Evolutionary conservation across 306 rosid species (phyloP).

Genomic region (Quercus alba): DNA sequence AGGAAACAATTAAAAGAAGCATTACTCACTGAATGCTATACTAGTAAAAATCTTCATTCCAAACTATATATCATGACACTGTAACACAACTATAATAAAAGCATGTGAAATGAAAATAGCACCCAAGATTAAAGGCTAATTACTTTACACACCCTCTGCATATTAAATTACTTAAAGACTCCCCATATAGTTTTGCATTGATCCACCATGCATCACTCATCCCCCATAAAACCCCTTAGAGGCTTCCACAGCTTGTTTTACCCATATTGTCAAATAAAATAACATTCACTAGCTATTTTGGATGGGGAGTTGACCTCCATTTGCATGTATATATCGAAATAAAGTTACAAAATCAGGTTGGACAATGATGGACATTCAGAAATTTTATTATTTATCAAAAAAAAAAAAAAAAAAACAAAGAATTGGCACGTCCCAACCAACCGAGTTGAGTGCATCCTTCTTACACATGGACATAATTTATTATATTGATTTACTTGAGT

Average conservation of each 20-base stretch:
- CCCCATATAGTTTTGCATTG: background rate
- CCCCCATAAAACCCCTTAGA: background rate
- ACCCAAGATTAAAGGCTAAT: background rate
- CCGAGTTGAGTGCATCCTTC: background rate
- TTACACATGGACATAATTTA: background rate
- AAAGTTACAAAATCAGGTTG: background rate
- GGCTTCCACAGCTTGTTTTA: background rate
- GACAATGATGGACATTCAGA: background rate
- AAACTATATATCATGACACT: background rate
- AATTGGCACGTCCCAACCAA: background rate
- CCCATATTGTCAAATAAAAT: background rate
- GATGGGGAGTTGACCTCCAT: background rate
- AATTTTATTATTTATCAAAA: no score
- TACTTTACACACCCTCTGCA: background rate
- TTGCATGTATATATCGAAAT: background rate
- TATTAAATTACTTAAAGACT: background rate
- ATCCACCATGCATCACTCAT: background rate
- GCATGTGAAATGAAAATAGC: background rate
- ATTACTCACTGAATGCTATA: background rate
- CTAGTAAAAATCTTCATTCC: background rate
- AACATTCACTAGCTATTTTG: background rate
- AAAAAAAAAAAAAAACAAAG: no score
- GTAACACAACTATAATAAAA: background rate
- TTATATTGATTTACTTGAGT: background rate
- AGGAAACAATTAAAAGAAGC: background rate